A percentile compares a stretch with the other conserved stretches of the same genome.
These are phyloP conservation scores for Leccinum ochraceum DNA, from an alignment of 768 basidiomycete genomes.

Conservation along the genomic window DNA sequence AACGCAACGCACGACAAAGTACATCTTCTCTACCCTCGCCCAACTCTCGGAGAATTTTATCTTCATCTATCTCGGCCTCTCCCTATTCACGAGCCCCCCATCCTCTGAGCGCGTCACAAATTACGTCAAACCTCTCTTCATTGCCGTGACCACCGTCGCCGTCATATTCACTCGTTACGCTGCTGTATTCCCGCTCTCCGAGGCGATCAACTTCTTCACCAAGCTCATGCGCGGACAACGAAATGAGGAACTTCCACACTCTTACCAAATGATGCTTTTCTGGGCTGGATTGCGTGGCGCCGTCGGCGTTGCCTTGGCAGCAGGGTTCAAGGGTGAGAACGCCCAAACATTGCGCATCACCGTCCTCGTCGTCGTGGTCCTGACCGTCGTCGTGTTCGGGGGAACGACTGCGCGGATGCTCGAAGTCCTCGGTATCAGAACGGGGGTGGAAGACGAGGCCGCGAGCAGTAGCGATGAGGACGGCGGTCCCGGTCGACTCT, in stretches of 20 bases:
- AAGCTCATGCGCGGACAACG: constrained; percentile 83
- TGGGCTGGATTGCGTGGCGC: constrained; percentile 98
- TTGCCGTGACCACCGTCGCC: constrained; percentile 85
- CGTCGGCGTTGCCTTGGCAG: constrained; percentile 95
- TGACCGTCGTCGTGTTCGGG: constrained; percentile 93
- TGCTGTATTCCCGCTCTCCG: constrained; percentile 94
- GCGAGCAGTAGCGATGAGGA: constrained; percentile 60
- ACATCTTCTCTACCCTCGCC: constrained; percentile 92
- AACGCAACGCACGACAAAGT: constrained; percentile 92
- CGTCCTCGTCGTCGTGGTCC: constrained; percentile 92
- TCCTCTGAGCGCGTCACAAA: constrained; percentile 72
- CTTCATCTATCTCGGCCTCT: constrained; percentile 97
- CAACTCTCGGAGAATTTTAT: constrained; percentile 98
- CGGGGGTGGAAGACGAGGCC: constrained; percentile 92
- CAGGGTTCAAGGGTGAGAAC: constrained; percentile 93
- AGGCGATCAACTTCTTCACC: constrained; percentile 92
- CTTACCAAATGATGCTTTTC: constrained; percentile 99
- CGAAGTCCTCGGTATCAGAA: constrained; percentile 93
- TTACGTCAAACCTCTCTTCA: constrained; percentile 95
- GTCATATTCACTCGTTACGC: constrained; percentile 95
- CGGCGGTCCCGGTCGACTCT: constrained; percentile 25
- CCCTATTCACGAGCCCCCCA: constrained; percentile 90
- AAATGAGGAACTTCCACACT: constrained; percentile 90
- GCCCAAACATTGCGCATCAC: constrained; percentile 90
- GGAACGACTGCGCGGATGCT: constrained; percentile 98